Percentiles rank a stretch among this genome's conserved stretches.
Conservation (phyloP, 805 yeast genomes). For the Candida awuae region DNA sequence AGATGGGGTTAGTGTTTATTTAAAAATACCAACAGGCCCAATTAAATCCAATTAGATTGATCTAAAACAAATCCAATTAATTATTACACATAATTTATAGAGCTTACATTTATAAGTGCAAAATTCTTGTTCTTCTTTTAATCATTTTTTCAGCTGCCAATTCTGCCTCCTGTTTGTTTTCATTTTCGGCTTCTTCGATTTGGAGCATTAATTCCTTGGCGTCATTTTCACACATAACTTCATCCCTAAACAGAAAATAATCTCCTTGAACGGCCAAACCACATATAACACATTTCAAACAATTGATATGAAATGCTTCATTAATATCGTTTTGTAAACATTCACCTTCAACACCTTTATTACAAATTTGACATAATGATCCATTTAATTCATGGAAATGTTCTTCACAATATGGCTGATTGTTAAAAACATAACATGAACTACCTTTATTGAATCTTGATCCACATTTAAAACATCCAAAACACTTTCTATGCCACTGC, state of each 20-base stretch:
- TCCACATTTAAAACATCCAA: constrained; percentile 62
- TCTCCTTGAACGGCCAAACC: constrained; percentile 40
- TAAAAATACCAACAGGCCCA: constrained; percentile 17
- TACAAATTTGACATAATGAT: constrained; percentile 66
- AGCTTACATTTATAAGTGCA: constrained; percentile 18
- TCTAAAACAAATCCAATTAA: too few species aligned
- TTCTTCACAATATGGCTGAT: constrained; percentile 71
- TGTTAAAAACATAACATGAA: constrained; percentile 68
- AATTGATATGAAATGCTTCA: constrained; percentile 67
- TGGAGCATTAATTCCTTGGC: constrained; percentile 19
- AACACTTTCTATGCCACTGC: constrained; percentile 90
- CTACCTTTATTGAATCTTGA: constrained; percentile 49
- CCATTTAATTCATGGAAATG: constrained; percentile 73
- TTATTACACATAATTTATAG: too few species aligned
- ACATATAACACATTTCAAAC: constrained; percentile 67
- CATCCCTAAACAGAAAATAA: constrained; percentile 43
- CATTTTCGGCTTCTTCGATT: constrained; percentile 10
- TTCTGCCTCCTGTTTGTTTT: constrained; percentile 1
- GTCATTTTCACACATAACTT: constrained; percentile 44
- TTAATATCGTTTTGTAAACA: constrained; percentile 71
- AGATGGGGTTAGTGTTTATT: constrained; percentile 20
- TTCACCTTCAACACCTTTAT: constrained; percentile 76
- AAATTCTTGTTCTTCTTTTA: constrained; percentile 28
- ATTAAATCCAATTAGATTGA: not conserved
- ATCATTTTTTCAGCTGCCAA: constrained; percentile 19